Percentiles rank a stretch among this genome's conserved stretches.
phyloP scores from a whole-genome alignment of 1,284 basidiomycete genomes.

The Pseudomicrostroma phylloplanum region DNA sequence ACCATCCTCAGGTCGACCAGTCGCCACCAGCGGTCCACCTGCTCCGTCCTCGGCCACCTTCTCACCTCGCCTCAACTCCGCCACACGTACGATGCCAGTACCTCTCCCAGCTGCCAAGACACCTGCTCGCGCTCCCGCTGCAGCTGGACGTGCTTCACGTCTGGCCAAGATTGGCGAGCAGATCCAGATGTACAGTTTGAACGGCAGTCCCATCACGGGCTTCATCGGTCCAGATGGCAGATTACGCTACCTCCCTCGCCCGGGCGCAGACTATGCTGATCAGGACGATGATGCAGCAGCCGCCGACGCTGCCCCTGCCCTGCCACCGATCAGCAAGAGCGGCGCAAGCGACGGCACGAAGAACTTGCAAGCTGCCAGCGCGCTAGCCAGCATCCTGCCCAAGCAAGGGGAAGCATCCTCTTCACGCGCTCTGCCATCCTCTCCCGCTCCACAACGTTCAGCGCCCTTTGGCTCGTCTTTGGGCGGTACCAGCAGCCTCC shows the following conservation, averaged over 20 bases:
- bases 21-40: too few species aligned
- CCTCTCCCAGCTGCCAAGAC: neutral
- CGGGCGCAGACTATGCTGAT: conserved; percentile 6
- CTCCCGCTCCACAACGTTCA: neutral
- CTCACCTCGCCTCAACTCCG: conserved; percentile 17
- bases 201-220: conserved; percentile 33
- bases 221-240: conserved; percentile 29
- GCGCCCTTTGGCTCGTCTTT: neutral
- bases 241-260: conserved; percentile 14
- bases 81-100: neutral
- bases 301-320: neutral
- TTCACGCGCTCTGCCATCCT: neutral
- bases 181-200: conserved; percentile 29
- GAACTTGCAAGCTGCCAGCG: neutral
- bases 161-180: conserved; percentile 28
- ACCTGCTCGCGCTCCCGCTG: conserved; percentile 10
- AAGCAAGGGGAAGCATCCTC: too few species aligned
- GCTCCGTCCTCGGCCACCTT: conserved; percentile 17
- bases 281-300: neutral
- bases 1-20: too few species aligned
- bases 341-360: too few species aligned
- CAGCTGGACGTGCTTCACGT: conserved; percentile 20
- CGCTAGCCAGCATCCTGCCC: neutral
- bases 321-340: neutral
- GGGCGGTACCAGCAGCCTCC: neutral